These are phyloP conservation scores for Argentina anserina DNA, from an alignment of 306 rosid genomes.

Conservation along the genomic window DNA sequence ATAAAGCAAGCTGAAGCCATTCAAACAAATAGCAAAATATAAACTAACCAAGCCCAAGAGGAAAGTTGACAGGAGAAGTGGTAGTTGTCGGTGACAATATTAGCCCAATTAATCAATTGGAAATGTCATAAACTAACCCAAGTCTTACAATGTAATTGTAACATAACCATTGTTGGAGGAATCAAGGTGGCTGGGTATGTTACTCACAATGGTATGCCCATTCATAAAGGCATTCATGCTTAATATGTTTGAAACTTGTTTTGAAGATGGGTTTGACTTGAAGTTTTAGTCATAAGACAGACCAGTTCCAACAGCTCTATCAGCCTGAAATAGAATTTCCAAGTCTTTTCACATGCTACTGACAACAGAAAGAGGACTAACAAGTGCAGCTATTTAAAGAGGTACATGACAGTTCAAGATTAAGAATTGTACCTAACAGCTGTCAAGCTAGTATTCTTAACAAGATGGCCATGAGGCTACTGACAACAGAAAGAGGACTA, in stretches of 20 bases:
- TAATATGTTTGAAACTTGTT: not conserved
- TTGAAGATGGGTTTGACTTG: not conserved
- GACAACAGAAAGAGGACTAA: not conserved
- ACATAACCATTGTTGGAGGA: too few species aligned
- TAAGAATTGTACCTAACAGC: constrained; percentile 61
- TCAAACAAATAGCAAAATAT: not conserved
- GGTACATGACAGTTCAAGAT: not conserved
- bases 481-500: not conserved
- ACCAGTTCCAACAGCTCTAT: not conserved
- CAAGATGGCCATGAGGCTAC: constrained; percentile 36
- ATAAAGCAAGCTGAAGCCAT: not conserved
- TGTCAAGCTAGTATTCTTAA: constrained; percentile 48
- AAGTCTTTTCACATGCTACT: not conserved
- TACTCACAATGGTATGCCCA: not conserved
- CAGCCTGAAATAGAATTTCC: not conserved
- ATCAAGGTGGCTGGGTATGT: not conserved
- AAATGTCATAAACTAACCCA: not conserved
- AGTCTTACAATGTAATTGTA: not conserved
- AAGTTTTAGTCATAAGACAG: not conserved
- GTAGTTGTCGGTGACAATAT: not conserved
- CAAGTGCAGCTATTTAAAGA: not conserved
- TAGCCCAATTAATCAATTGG: not conserved
- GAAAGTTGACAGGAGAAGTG: not conserved
- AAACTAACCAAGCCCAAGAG: not conserved
- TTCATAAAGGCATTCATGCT: not conserved